A percentile compares a stretch with the other conserved stretches of the same genome.
Conservation (phyloP, 306 rosid species). For the Cucumis hystrix region DNA sequence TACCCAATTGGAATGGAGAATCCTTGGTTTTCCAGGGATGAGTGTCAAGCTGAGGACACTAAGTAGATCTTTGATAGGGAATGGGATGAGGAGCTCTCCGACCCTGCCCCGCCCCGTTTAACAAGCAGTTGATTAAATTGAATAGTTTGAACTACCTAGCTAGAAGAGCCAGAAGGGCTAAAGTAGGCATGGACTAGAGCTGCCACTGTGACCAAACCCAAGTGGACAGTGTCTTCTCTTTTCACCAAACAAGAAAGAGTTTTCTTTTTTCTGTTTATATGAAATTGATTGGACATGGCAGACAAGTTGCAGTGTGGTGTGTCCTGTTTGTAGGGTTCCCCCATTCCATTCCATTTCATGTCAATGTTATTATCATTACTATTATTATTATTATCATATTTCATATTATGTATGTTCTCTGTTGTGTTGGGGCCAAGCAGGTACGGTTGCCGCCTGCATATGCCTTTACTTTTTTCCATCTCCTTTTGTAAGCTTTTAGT, state of each 20-base stretch:
- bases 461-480: neutral
- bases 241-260: neutral
- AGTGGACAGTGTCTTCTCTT: neutral
- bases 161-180: neutral
- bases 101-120: too few relatives aligned
- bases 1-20: too few relatives aligned
- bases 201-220: neutral
- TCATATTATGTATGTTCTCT: neutral
- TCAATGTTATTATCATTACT: neutral
- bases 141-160: neutral
- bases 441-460: neutral
- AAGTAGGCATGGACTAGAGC: neutral
- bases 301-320: constrained; percentile 1
- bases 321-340: neutral
- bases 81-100: too few relatives aligned
- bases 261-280: neutral
- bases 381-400: too few relatives aligned
- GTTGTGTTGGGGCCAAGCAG: neutral
- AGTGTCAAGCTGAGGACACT: too few relatives aligned
- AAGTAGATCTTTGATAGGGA: too few relatives aligned
- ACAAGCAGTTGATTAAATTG: neutral
- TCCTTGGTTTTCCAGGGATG: too few relatives aligned
- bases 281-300: neutral
- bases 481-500: constrained; percentile 7
- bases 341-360: neutral